These are phyloP conservation scores for Candida schatavii DNA, from an alignment of 805 yeast species.

Conservation along the genomic window DNA sequence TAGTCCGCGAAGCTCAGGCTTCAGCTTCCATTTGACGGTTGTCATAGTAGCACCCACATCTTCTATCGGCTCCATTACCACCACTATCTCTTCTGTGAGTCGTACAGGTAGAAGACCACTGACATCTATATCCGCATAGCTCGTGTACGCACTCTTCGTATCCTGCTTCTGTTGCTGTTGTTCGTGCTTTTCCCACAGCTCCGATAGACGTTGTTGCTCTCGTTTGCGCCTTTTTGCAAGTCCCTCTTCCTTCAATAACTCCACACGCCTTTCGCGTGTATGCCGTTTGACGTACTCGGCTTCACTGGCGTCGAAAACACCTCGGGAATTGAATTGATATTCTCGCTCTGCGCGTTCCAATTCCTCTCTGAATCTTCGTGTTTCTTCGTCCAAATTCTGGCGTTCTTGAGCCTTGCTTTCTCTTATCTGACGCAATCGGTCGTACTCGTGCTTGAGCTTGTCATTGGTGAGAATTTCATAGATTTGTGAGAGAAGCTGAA, in stretches of 20 bases:
- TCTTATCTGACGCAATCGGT: conserved; percentile 20
- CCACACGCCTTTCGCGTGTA: conserved; percentile 10
- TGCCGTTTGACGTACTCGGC: neutral
- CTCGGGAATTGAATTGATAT: conserved; percentile 8
- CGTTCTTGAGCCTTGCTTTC: conserved; percentile 9
- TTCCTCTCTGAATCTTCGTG: conserved; percentile 27
- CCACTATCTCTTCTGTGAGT: neutral
- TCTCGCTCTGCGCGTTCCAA: conserved; percentile 23
- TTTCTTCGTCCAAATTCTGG: conserved; percentile 17
- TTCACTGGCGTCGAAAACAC: conserved; percentile 4
- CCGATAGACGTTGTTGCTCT: conserved; percentile 17
- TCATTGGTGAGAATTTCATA: conserved; percentile 31
- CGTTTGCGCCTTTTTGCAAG: conserved; percentile 18
- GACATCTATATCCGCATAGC: neutral
- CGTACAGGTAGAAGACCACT: neutral
- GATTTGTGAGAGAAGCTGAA: conserved; percentile 27
- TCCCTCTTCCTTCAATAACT: conserved; percentile 26
- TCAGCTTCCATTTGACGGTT: conserved; percentile 45
- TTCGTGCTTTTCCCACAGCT: conserved; percentile 6
- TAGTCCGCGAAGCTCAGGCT: conserved; percentile 29
- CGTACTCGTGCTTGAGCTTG: conserved; percentile 25
- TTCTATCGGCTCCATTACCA: neutral
- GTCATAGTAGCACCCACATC: neutral
- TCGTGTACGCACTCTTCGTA: neutral
- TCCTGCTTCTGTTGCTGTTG: conserved; percentile 4